Percentiles rank a stretch among this genome's conserved stretches.
Evolutionary conservation across 2,329 filamentous ascomycete species (phyloP).

Genomic region (Massarina eburnea): DNA sequence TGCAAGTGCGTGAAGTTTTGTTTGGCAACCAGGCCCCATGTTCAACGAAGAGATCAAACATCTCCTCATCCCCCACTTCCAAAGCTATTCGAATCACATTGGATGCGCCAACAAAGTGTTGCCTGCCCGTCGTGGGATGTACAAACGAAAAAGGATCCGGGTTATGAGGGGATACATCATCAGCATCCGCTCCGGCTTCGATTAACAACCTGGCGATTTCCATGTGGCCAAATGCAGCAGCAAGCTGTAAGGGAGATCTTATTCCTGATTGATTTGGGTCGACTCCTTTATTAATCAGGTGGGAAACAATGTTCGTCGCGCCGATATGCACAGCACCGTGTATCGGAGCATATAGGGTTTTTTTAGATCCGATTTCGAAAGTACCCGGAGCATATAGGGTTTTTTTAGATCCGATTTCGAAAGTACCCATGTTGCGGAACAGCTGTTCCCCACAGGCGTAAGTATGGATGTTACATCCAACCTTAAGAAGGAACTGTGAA

Average conservation of each 20-base stretch:
- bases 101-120: no score
- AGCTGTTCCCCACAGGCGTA: no score
- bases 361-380: background rate
- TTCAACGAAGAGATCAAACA: background rate
- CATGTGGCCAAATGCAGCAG: background rate
- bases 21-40: background rate
- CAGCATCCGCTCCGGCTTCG: background rate
- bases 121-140: background rate
- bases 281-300: background rate
- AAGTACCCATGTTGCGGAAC: background rate
- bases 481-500: no score
- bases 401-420: background rate
- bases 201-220: background rate
- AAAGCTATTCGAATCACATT: background rate
- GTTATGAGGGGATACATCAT: background rate
- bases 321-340: background rate
- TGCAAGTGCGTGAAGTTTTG: background rate
- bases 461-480: no score
- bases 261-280: background rate
- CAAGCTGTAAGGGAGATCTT: background rate
- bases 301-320: background rate
- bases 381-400: no score
- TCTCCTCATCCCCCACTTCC: background rate
- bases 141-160: background rate
- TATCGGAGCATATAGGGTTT: background rate